Base-by-base conservation (phyloP, 1,139 yeast genomes). In the Yamadazyma taylorii region DNA sequence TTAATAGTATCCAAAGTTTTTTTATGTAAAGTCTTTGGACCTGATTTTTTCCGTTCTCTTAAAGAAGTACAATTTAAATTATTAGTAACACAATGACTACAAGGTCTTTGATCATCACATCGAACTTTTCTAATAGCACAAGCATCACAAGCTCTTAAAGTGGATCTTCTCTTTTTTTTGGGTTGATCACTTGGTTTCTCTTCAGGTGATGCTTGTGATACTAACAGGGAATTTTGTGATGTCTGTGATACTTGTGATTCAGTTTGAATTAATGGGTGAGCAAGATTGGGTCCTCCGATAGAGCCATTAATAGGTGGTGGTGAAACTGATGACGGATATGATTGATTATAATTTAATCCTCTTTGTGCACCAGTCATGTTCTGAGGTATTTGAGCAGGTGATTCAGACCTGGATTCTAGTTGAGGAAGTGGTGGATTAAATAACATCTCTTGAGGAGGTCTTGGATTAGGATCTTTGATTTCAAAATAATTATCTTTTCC, bases 41-140 rank as follows among this genome's bases (percentile, higher is more conserved):
- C 76, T 30, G 66, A 57, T 47, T 69, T 69, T 50, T 67, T 68
- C 22, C 73, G 56, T 38, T 59, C 61, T 38, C 75, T 47, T 23
- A 60, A 48, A 42, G 56, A 58, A 9, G 75, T 70, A 47, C 76
- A 70, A 8, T 55, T 57, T 25, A 69, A 45, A 31, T 56, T 53
- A 47, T 66, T 66, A 26, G 63, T 51, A 19, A 60, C 52, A 51
- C 76, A 70, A 39, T 65, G 70, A 24, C 50, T 36, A 50, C 76
- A 70, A 1, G 75, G 76, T 26, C 69, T 56, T 27, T 46, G 47
- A 19, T 53, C 55, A 38, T 67, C 73, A 50, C 76, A 70, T 39
- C 62, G 62, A 24, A 69, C 69, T 47, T 70, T 70, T 25, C 75
- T 46, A 14, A 66, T 56, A 15, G 74, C 68, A 52, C 76, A 70